Conservation (phyloP, 2,329 filamentous ascomycete species). For the Biscogniauxia sp. region DNA sequence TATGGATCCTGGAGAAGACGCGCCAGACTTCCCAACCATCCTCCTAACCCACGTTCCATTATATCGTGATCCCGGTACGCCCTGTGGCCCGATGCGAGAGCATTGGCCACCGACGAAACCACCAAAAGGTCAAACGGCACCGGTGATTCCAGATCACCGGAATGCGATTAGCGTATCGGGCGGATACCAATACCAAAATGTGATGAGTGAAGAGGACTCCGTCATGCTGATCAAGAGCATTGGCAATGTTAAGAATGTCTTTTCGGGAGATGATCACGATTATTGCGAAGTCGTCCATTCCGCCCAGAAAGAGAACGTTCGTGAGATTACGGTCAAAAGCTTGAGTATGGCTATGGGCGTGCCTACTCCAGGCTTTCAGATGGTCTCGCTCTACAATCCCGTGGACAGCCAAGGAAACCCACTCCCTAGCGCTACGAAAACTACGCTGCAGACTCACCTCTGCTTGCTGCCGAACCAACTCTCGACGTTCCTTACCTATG, state of each 20-base stretch:
- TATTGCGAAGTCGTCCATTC: slow-evolving; percentile 89
- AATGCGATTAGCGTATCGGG: slow-evolving; percentile 75
- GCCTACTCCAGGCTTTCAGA: slow-evolving; percentile 77
- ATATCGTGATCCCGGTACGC: slow-evolving; percentile 76
- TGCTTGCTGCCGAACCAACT: slow-evolving; percentile 90
- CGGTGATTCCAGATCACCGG: slow-evolving; percentile 60
- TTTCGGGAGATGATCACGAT: slow-evolving; percentile 96
- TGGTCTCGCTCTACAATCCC: slow-evolving; percentile 91
- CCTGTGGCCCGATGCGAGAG: slow-evolving; percentile 85
- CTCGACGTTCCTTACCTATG: slow-evolving; percentile 78
- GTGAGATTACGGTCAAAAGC: slow-evolving; percentile 93
- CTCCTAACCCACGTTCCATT: slow-evolving; percentile 89
- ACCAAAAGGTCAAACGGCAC: slow-evolving; percentile 53
- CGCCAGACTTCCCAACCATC: slow-evolving; percentile 75
- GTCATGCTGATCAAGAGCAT: slow-evolving; percentile 72
- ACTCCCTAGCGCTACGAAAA: slow-evolving; percentile 39
- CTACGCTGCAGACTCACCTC: slow-evolving; percentile 81
- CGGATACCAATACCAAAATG: slow-evolving; percentile 97
- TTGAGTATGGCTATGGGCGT: slow-evolving; percentile 97
- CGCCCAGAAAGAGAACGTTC: slow-evolving; percentile 60
- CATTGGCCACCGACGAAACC: slow-evolving; percentile 71
- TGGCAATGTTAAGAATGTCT: slow-evolving; percentile 80
- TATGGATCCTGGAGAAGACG: slow-evolving; percentile 42
- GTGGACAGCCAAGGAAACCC: slow-evolving; percentile 61
- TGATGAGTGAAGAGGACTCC: slow-evolving; percentile 75